phyloP scores from a whole-genome alignment of 176 grass and related monocot species.

The Lolium rigidum region DNA sequence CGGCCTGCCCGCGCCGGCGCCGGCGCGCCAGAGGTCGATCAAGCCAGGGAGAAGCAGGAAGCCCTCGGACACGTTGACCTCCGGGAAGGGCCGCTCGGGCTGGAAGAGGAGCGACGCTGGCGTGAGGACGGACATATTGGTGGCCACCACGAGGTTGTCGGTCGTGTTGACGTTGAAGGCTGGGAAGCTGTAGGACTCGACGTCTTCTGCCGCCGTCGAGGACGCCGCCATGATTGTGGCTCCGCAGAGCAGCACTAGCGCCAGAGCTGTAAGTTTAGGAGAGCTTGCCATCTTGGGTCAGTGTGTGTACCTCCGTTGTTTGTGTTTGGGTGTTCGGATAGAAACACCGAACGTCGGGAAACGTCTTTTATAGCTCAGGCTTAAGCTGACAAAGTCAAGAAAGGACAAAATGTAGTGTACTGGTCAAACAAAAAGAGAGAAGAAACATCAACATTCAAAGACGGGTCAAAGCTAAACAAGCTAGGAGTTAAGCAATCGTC shows the following conservation, averaged over 20 bases:
- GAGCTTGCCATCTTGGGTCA: not conserved
- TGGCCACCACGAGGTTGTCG: not conserved
- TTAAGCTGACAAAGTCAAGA: slow-evolving; percentile 3
- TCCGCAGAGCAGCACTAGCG: not conserved
- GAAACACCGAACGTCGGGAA: not conserved
- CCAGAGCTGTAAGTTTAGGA: not conserved
- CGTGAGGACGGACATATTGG: not conserved
- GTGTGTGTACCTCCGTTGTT: not conserved
- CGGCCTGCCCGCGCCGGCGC: not conserved
- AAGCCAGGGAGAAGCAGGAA: not conserved
- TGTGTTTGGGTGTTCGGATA: not conserved
- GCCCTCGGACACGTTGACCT: slow-evolving; percentile 40
- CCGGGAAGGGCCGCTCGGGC: not conserved
- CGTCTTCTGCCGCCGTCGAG: not conserved
- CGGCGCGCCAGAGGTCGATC: slow-evolving; percentile 35
- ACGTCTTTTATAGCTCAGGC: not conserved
- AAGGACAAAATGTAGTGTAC: not conserved
- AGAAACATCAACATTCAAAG: not conserved
- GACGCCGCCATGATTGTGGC: not conserved
- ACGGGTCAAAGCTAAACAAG: not conserved
- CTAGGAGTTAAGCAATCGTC: not conserved
- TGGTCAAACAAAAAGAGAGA: not conserved
- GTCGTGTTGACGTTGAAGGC: not conserved
- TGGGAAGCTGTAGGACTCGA: not conserved
- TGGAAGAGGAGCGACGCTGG: not conserved